Base-by-base conservation (phyloP, 75 land plant genomes). In the Azolla pinnata region DNA sequence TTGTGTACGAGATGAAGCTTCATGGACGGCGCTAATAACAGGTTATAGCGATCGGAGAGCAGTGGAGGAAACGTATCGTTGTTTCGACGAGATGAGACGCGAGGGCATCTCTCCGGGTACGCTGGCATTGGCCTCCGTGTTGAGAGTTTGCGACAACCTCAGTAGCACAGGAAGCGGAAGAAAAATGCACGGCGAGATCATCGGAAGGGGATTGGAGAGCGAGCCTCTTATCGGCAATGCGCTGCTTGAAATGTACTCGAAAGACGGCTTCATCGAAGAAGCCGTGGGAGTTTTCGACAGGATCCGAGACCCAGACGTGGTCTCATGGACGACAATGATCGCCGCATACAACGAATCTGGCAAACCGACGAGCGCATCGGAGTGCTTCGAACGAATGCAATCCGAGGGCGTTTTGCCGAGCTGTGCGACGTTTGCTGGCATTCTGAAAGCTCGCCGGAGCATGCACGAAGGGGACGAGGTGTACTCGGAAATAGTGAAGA, bases 251-350 rank as follows among this genome's bases (percentile, higher is more conserved):
- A 80, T 86, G 83, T 86, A 83, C 64, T 67, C 71, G 7, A 86
- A 77, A 53, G 83, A 81, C 44, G 66, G 71, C 63, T 62, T 63
- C 9, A 46, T 86, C 31, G 42, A n/a, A 54, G 76, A 80, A 34
- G 86, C 90, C 21, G 65, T 58, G 54, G 56, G 29, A 21, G 61
- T 61, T 28, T 83, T 86, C 51, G 73, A 77, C 49, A 29, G 18
- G 51, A 53, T 75, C 56, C 60, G 34, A 33, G 61, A 56, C 44
- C 70, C 35, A 33, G 72, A 67, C 61, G 68, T 77, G 45, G 45
- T 86, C 29, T 77, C 81, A 14, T 83, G 73, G 70, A 80, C 77
- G 75, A 74, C 83, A 2, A 83, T 86, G 90, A 74, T 86, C 60
- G 80, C 79, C 55, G 86, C 81, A 38, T 80, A 80, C 66, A 70